Conservation (phyloP, 371 early-diverging fungal genomes). For the Lichtheimia ornata region DNA sequence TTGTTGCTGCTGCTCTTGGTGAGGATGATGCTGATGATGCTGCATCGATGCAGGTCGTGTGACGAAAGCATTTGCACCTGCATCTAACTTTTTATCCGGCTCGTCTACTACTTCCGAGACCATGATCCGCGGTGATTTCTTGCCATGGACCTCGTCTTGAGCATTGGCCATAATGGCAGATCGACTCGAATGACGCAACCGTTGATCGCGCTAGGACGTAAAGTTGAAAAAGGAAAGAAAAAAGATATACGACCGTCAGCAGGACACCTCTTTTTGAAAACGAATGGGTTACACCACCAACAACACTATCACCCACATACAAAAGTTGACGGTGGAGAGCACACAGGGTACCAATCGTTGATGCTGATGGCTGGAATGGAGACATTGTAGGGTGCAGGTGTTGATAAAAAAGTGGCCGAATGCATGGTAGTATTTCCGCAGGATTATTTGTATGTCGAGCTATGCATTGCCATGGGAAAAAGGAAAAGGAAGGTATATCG, state of each 20-base stretch:
- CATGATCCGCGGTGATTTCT: background rate
- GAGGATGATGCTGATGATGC: too few relatives aligned
- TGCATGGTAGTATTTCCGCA: constrained; percentile 6
- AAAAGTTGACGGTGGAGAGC: too few relatives aligned
- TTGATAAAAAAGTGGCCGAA: constrained; percentile 3
- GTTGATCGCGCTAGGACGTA: too few relatives aligned
- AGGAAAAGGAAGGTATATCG: background rate
- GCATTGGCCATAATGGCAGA: background rate
- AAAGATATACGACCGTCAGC: too few relatives aligned
- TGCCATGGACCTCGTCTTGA: background rate
- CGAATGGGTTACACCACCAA: background rate
- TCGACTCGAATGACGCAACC: background rate
- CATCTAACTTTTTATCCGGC: too few relatives aligned
- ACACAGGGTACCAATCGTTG: too few relatives aligned
- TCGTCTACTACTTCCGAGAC: background rate
- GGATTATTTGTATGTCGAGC: constrained; percentile 1
- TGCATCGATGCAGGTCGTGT: too few relatives aligned
- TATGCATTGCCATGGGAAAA: constrained; percentile 2
- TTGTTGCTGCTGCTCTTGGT: too few relatives aligned
- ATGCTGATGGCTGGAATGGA: too few relatives aligned
- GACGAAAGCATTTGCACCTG: too few relatives aligned
- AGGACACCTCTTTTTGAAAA: background rate
- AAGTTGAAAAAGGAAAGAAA: too few relatives aligned
- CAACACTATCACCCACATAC: background rate
- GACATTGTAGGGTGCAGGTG: background rate